A percentile compares a stretch with the other conserved stretches of the same genome.
Evolutionary conservation across 305 asterid species (phyloP).

Genomic region (Salvia sclarea): DNA sequence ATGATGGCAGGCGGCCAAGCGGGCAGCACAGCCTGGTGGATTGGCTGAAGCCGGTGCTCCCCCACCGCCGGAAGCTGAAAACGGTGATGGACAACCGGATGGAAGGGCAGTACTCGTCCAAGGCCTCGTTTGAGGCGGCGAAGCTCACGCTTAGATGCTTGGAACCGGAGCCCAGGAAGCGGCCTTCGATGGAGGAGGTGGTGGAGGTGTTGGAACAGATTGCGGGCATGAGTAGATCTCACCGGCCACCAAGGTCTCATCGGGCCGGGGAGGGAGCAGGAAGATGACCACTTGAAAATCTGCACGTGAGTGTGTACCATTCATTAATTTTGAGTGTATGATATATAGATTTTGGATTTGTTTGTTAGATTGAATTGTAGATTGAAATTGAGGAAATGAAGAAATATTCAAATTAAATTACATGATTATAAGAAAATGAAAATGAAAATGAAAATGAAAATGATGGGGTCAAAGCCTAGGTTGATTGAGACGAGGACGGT

Average conservation of each 20-base stretch:
- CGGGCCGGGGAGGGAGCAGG: not conserved
- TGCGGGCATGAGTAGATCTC: slow-evolving; percentile 33
- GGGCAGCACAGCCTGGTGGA: slow-evolving; percentile 54
- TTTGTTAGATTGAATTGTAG: no score
- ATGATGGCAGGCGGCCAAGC: slow-evolving; percentile 42
- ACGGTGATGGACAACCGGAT: slow-evolving; percentile 46
- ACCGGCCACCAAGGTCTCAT: not conserved
- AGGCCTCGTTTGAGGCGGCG: slow-evolving; percentile 41
- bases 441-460: not conserved
- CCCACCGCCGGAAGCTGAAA: slow-evolving; percentile 37
- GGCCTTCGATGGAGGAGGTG: slow-evolving; percentile 62
- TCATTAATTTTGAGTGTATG: no score
- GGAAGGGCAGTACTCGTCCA: slow-evolving; percentile 54
- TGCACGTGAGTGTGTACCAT: no score
- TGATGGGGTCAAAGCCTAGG: slow-evolving; percentile 47
- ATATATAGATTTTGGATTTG: no score
- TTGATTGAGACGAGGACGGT: slow-evolving; percentile 82
- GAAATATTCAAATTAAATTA: no score
- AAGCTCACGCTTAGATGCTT: slow-evolving; percentile 55
- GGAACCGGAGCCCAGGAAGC: slow-evolving; percentile 44
- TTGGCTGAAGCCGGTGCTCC: slow-evolving; percentile 49
- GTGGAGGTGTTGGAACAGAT: slow-evolving; percentile 47
- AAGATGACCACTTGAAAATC: slow-evolving; percentile 28
- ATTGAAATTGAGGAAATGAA: no score
- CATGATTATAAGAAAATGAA: no score